Base-by-base conservation (phyloP, 257 asterid genomes). In the Nicotiana noctiflora region DNA sequence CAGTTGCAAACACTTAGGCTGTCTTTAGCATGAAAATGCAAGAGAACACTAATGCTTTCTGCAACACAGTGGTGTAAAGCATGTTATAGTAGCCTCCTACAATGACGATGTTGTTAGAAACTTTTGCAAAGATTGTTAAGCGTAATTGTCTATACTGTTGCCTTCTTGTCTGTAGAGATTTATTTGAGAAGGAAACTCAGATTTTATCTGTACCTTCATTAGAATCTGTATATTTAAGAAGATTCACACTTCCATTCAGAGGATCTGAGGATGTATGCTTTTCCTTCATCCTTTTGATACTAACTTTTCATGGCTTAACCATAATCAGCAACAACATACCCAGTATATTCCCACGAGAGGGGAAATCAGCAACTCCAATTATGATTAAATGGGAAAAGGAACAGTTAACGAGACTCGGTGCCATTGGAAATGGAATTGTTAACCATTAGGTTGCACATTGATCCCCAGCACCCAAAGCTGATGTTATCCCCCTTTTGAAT, bases 1-100 rank as follows among this genome's bases (percentile, higher is more conserved):
- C 14, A 13, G 70, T 77, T 66, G 82, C 23, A 67, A 13, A 23
- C 21, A 56, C 63, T 64, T 52, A 52, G n/a, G 55, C 60, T 51
- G 4, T 80, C 13, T 76, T 86, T 82, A 75, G 52, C 61, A 32
- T 53, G 21, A 23, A 72, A 80, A 81, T 70, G 82, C 67, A 46
- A 66, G 83, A 77, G 74, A 68, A 8, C 12, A 40, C 49, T 40
- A 8, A 40, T 3, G 49, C 49, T 8, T 10, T 40, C 49, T 40
- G 49, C 49, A 40, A 18, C 14, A 51, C 18, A 51, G 56, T 51
- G 2, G 56, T 11, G 6, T 51, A 51, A 51, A 51, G 56, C 56
- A 51, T 51, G 56, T 13, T 51, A 51, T 51, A 12, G 56, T 12
- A 13, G 17, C 17, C 56, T 51, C 56, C 56, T 13, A 12, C 18